Base-by-base conservation (phyloP, 495 filamentous ascomycete genomes). In the Aspergillus taichungensis region DNA sequence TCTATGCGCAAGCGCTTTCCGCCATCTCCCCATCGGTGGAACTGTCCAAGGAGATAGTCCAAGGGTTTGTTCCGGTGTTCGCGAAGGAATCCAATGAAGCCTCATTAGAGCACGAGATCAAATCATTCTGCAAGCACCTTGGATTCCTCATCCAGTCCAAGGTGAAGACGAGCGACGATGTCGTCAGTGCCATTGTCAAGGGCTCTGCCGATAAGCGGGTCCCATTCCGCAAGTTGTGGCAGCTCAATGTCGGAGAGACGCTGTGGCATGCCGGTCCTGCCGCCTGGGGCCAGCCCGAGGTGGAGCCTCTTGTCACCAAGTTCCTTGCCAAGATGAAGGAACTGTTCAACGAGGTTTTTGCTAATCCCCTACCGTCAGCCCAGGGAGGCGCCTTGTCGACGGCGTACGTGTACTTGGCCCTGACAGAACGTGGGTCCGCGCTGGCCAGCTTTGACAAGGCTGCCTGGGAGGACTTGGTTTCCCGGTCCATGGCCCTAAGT, bases 31-130 rank as follows among this genome's bases (percentile, higher is more conserved):
- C 69, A 18, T 80, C 78, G 1, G 56, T 61, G 28, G 63, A 71
- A 9, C 66, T 81, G 14, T 82, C 85, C 0, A 69, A 69, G 31
- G 83, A 83, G 46, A 69, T 94, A n/a, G 73, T 80, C 30, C 61
- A 74, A 31, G 77, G 74, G 6, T 69, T 97, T 27, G 72, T 81
- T 11, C 63, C 78, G 11, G 59, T 84, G 7, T 76, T 80, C 14
- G 62, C 71, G 3, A 92, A 94, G 45, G 92, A 98, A 63, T 79
- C 86, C 6, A 97, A 91, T 54, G 94, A 98, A 60, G 65, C 70
- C 36, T 88, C 88, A 30, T 64, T 92, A 6, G 74, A 72, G 39
- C 80, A 87, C n/a, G 85, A 94, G 56, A 74, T 84, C 8, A 67
- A 74, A 13, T 78, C 86, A 0, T 69, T 95, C 24, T 68, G 77